These are phyloP conservation scores for Schizothecium vesticola DNA, from an alignment of 495 filamentous ascomycete genomes.

Conservation along the genomic window DNA sequence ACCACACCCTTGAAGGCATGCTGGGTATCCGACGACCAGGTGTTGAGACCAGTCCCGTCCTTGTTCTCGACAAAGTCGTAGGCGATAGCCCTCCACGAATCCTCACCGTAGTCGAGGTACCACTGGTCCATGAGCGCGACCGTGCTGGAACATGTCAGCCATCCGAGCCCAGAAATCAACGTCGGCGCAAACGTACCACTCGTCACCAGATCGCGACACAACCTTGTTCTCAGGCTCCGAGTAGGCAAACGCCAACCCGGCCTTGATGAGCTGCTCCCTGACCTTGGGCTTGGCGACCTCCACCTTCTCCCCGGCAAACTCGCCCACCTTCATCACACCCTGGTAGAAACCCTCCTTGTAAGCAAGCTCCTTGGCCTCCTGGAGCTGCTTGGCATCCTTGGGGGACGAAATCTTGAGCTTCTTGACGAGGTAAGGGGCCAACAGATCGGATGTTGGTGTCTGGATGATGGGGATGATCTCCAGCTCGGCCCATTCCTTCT, in stretches of 20 bases:
- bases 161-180: no score
- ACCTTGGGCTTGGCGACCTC: slow-evolving; percentile 83
- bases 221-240: slow-evolving; percentile 89
- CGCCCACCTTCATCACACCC: slow-evolving; percentile 82
- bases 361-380: slow-evolving; percentile 89
- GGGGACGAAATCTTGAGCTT: slow-evolving; percentile 94
- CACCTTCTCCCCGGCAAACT: slow-evolving; percentile 83
- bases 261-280: slow-evolving; percentile 68
- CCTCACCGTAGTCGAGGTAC: slow-evolving; percentile 94
- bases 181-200: slow-evolving; percentile 28
- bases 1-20: slow-evolving; percentile 79
- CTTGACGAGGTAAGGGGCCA: slow-evolving; percentile 78
- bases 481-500: slow-evolving; percentile 92
- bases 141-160: slow-evolving; percentile 49
- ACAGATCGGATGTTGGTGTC: slow-evolving; percentile 81
- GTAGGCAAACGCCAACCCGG: slow-evolving; percentile 81
- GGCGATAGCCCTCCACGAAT: slow-evolving; percentile 66
- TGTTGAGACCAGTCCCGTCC: slow-evolving; percentile 62
- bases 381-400: slow-evolving; percentile 84
- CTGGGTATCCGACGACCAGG: slow-evolving; percentile 72
- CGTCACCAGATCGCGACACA: slow-evolving; percentile 77
- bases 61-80: slow-evolving; percentile 64
- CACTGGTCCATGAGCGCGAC: slow-evolving; percentile 94
- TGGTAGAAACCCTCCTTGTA: slow-evolving; percentile 99
- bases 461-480: slow-evolving; percentile 85